Percentiles rank a stretch among this genome's conserved stretches.
phyloP scores from a whole-genome alignment of 345 rosid genomes.

The Euclidium syriacum region DNA sequence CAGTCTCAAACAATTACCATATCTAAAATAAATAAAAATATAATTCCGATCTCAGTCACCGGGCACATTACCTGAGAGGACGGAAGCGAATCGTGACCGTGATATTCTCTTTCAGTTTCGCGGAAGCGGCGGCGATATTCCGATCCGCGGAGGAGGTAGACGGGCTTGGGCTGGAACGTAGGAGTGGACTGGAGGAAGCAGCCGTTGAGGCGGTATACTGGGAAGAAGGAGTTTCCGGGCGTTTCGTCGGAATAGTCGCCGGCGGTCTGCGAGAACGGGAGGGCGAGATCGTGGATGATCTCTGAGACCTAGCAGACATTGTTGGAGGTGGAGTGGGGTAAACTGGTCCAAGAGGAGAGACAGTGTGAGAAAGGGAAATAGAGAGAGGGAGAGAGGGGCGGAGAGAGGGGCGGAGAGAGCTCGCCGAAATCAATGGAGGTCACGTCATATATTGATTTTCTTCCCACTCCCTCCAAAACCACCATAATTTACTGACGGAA shows the following conservation, averaged over 20 bases:
- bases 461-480: slow-evolving; percentile 35
- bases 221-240: slow-evolving; percentile 53
- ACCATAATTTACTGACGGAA: slow-evolving; percentile 5
- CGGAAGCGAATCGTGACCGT: slow-evolving; percentile 80
- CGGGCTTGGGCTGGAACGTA: slow-evolving; percentile 32
- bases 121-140: slow-evolving; percentile 25
- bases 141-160: slow-evolving; percentile 33
- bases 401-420: slow-evolving; percentile 13
- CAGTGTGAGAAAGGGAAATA: neutral
- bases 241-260: slow-evolving; percentile 32
- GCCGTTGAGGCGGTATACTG: slow-evolving; percentile 41
- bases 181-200: slow-evolving; percentile 30
- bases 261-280: slow-evolving; percentile 74
- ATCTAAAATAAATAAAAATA: neutral
- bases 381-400: neutral
- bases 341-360: neutral
- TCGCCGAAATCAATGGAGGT: slow-evolving; percentile 29
- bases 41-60: neutral
- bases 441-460: slow-evolving; percentile 26
- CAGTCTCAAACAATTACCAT: neutral
- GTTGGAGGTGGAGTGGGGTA: neutral
- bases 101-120: slow-evolving; percentile 63
- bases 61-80: slow-evolving; percentile 59
- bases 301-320: slow-evolving; percentile 63
- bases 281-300: slow-evolving; percentile 66